These are phyloP conservation scores for Aspergillus latus DNA, from an alignment of 2,329 filamentous ascomycete species.

Conservation along the genomic window DNA sequence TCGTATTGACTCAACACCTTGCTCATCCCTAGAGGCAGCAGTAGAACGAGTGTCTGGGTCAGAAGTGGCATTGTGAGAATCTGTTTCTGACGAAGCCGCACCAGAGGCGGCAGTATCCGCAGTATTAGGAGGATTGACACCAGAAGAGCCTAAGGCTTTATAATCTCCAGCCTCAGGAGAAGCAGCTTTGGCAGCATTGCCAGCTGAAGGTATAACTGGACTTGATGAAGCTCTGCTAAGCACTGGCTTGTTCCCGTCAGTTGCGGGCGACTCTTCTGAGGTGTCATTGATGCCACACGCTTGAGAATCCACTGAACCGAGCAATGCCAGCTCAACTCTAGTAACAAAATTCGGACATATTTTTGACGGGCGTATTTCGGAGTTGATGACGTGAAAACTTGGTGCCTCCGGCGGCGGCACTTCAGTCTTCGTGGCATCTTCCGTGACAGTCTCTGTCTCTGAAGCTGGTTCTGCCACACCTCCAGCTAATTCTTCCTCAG, in stretches of 20 bases:
- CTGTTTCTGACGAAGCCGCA: conserved; percentile 18
- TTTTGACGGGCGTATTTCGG: conserved; percentile 23
- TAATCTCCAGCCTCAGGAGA: conserved; percentile 21
- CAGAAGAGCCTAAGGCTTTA: conserved; percentile 21
- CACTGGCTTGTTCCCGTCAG: conserved; percentile 20
- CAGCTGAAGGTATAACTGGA: conserved; percentile 2
- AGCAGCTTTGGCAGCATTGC: conserved; percentile 2
- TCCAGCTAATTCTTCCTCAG: conserved; percentile 62
- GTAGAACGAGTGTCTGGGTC: conserved; percentile 26
- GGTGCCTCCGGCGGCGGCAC: conserved; percentile 15
- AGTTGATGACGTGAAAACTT: conserved; percentile 19
- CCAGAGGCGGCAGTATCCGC: conserved; percentile 19
- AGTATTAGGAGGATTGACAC: conserved; percentile 15
- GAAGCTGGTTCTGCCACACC: conserved; percentile 38
- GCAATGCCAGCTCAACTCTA: conserved; percentile 18
- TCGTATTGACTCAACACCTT: conserved; percentile 29
- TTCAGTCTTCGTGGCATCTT: conserved; percentile 18
- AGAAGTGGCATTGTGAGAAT: conserved; percentile 24
- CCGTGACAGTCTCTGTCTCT: conserved; percentile 18
- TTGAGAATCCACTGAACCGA: conserved; percentile 11
- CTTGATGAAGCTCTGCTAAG: conserved; percentile 22
- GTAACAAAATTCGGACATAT: conserved; percentile 21
- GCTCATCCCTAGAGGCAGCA: conserved; percentile 33
- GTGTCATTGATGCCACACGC: conserved; percentile 22
- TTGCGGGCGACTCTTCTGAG: conserved; percentile 4